Conservation (phyloP, 257 asterid species). For the Primulina tabacum region DNA sequence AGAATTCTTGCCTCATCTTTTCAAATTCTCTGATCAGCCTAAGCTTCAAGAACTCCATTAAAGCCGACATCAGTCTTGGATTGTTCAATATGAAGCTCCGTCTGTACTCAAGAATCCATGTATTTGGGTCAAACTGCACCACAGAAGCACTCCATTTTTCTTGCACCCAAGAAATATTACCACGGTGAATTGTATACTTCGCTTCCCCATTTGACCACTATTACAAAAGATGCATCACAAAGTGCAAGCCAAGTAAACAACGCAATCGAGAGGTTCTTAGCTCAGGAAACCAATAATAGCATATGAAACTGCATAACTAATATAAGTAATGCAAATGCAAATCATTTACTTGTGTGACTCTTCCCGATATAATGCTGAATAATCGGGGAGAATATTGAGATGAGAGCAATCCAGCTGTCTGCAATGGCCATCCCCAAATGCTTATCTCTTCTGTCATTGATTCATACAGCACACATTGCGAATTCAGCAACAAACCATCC, state of each 20-base stretch:
- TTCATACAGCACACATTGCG: conserved; percentile 50
- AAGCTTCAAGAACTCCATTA: conserved; percentile 42
- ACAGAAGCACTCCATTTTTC: conserved; percentile 67
- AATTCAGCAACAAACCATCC: conserved; percentile 65
- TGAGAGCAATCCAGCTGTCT: conserved; percentile 75
- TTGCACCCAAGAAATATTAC: conserved; percentile 65
- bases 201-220: conserved; percentile 65
- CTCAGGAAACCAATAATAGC: not conserved
- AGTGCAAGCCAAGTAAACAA: not conserved
- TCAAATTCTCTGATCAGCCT: conserved; percentile 45
- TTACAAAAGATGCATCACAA: not conserved
- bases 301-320: not conserved
- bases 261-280: not conserved
- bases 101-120: conserved; percentile 82
- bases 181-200: conserved; percentile 31
- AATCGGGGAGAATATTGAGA: conserved; percentile 53
- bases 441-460: conserved; percentile 65
- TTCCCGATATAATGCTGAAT: conserved; percentile 62
- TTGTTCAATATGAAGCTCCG: conserved; percentile 38
- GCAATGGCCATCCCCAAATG: conserved; percentile 96
- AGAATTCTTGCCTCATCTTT: conserved; percentile 44
- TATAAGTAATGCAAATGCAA: not conserved
- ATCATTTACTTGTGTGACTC: conserved; percentile 60
- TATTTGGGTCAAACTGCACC: conserved; percentile 70
- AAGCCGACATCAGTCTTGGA: conserved; percentile 45